Evolutionary conservation across 352 stramenopile genomes (phyloP).

Genomic region (Halophytophthora polymorphica): DNA sequence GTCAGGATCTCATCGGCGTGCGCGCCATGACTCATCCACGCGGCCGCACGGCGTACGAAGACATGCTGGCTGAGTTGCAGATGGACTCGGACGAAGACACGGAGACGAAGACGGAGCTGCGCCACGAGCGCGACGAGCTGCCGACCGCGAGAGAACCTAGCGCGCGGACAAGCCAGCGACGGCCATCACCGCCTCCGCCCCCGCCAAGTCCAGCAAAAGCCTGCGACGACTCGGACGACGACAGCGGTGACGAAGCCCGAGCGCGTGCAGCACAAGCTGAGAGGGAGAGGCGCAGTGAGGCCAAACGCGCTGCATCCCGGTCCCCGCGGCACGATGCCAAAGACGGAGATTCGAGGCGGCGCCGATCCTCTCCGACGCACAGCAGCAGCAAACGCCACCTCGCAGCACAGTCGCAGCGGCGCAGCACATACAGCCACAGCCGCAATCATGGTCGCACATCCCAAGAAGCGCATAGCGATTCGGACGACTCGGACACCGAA

Average conservation of each 20-base stretch:
- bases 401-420: background rate
- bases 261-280: slow-evolving; percentile 13
- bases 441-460: slow-evolving; percentile 14
- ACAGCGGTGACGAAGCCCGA: slow-evolving; percentile 13
- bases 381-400: slow-evolving; percentile 1
- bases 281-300: slow-evolving; percentile 1
- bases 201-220: background rate
- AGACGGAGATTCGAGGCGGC: background rate
- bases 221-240: background rate
- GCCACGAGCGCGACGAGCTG: slow-evolving; percentile 3
- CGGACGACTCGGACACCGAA: slow-evolving; percentile 16
- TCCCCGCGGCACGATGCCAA: background rate
- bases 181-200: background rate
- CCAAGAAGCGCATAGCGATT: slow-evolving; percentile 11
- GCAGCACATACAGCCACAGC: slow-evolving; percentile 10
- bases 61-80: slow-evolving; percentile 29
- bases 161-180: slow-evolving; percentile 2
- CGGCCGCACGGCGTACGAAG: slow-evolving; percentile 18
- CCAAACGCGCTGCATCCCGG: background rate
- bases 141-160: slow-evolving; percentile 1
- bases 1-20: too few species aligned
- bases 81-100: slow-evolving; percentile 21
- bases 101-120: slow-evolving; percentile 4
- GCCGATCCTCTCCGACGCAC: slow-evolving; percentile 1
- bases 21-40: slow-evolving; percentile 6